A percentile compares a stretch with the other conserved stretches of the same genome.
These are phyloP conservation scores for Aspergillus cavernicola DNA, from an alignment of 495 filamentous ascomycete genomes.

Conservation along the genomic window DNA sequence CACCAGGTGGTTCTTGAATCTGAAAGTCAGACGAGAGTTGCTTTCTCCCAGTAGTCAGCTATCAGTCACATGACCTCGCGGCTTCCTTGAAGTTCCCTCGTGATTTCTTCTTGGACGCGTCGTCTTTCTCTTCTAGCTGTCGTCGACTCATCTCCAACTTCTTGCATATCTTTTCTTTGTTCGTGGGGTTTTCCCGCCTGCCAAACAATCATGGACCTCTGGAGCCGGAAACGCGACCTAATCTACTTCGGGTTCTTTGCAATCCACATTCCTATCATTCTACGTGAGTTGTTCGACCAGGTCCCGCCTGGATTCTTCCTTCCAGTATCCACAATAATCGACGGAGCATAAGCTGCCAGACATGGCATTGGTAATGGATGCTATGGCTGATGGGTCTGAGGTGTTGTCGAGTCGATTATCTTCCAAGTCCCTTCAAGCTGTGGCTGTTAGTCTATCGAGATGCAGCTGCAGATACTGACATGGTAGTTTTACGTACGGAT, in stretches of 20 bases:
- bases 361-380: too few species aligned
- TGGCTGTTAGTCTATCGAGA: too few species aligned
- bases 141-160: neutral
- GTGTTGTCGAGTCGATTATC: too few species aligned
- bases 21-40: neutral
- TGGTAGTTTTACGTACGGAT: slow-evolving; percentile 9
- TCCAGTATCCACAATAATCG: neutral
- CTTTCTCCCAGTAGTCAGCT: neutral
- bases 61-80: slow-evolving; percentile 9
- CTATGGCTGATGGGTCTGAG: neutral
- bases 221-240: slow-evolving; percentile 49
- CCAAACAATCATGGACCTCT: slow-evolving; percentile 21
- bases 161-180: slow-evolving; percentile 10
- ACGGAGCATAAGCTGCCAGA: neutral
- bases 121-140: neutral
- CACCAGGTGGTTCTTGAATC: neutral
- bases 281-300: slow-evolving; percentile 47
- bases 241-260: slow-evolving; percentile 68
- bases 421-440: too few species aligned
- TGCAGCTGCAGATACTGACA: neutral
- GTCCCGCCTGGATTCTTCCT: slow-evolving; percentile 2
- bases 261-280: slow-evolving; percentile 63
- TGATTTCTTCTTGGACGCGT: neutral
- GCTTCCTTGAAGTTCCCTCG: neutral
- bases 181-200: neutral